Percentiles rank a stretch among this genome's conserved stretches.
Evolutionary conservation across 139 green algal genomes (phyloP).

Genomic region (Micromonas pusilla): DNA sequence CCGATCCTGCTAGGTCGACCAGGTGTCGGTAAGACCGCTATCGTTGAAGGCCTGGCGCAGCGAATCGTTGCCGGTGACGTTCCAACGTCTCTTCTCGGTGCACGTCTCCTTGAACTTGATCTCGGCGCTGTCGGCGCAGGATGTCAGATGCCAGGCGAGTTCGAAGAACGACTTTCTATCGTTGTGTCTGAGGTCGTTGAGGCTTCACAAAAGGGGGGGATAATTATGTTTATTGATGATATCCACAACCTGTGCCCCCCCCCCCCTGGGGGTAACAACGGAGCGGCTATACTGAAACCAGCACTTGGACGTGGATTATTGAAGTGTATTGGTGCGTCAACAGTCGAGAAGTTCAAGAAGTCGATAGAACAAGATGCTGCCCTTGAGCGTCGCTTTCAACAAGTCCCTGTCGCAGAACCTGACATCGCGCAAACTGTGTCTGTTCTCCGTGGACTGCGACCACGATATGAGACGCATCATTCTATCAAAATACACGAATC

Average conservation of each 20-base stretch:
- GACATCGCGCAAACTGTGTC: conserved; percentile 76
- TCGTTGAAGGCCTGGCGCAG: conserved; percentile 86
- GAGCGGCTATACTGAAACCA: conserved; percentile 93
- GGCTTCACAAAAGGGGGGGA: conserved; percentile 58
- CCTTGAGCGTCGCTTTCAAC: conserved; percentile 49
- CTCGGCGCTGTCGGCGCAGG: conserved; percentile 85
- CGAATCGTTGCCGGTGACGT: conserved; percentile 76
- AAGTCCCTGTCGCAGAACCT: conserved; percentile 66
- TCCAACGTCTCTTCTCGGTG: conserved; percentile 35
- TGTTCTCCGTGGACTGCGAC: conserved; percentile 86
- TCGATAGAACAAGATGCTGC: conserved; percentile 50
- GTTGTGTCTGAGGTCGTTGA: conserved; percentile 59
- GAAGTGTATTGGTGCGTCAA: conserved; percentile 72
- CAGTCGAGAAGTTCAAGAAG: conserved; percentile 46
- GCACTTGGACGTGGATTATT: conserved; percentile 91
- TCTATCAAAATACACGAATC: conserved; percentile 62
- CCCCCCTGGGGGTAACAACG: conserved; percentile 45
- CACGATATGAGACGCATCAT: conserved; percentile 73
- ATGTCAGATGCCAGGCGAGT: conserved; percentile 84
- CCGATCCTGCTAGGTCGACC: conserved; percentile 24
- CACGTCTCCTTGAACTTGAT: conserved; percentile 73
- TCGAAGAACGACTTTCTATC: conserved; percentile 88
- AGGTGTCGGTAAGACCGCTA: conserved; percentile 66
- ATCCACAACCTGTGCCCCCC: conserved; percentile 63
- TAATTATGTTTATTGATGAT: conserved; percentile 95